These are phyloP conservation scores for Aspergillus fumigatus DNA, from an alignment of 2,329 filamentous ascomycete species.

Conservation along the genomic window DNA sequence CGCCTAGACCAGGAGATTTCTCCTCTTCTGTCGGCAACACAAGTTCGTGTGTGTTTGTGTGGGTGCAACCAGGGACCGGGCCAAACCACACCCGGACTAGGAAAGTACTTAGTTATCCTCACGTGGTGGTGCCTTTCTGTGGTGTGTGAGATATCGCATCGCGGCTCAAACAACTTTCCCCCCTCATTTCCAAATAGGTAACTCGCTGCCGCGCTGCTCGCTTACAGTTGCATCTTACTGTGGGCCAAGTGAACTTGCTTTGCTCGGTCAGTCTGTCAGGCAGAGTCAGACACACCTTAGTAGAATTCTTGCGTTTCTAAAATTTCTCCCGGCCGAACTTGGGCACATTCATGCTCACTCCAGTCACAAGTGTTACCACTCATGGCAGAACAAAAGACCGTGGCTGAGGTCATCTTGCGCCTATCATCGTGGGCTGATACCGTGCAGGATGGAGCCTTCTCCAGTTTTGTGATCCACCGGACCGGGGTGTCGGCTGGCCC, in stretches of 20 bases:
- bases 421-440: neutral
- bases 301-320: neutral
- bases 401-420: neutral
- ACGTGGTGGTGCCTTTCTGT: neutral
- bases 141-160: neutral
- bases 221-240: neutral
- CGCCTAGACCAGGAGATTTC: neutral
- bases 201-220: neutral
- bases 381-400: neutral
- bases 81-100: neutral
- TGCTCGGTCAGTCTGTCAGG: neutral
- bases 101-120: neutral
- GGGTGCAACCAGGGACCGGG: constrained; percentile 6
- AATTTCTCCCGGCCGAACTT: neutral
- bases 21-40: neutral
- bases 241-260: neutral
- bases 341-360: neutral
- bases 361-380: neutral
- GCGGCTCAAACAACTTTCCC: neutral
- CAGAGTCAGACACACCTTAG: neutral
- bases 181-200: neutral
- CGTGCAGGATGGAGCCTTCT: constrained; percentile 5
- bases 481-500: constrained; percentile 9
- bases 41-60: neutral
- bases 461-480: constrained; percentile 13